Evolutionary conservation across 495 filamentous ascomycete species (phyloP).

Genomic region (Penicillium lagena): DNA sequence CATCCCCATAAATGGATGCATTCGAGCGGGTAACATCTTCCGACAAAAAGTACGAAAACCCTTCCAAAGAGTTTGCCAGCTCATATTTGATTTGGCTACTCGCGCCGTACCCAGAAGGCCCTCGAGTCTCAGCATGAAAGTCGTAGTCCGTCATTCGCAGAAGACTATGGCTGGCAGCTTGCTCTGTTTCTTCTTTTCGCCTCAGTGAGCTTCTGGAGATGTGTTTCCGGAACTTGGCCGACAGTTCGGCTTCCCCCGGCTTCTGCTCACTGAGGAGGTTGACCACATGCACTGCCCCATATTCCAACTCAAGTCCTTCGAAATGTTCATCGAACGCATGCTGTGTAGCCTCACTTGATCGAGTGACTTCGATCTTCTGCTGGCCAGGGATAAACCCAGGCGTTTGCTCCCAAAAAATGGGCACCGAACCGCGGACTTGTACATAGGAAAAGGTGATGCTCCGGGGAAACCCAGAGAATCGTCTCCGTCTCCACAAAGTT

Average conservation of each 20-base stretch:
- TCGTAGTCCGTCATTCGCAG: slow-evolving; percentile 81
- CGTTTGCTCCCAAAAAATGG: slow-evolving; percentile 94
- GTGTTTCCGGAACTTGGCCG: slow-evolving; percentile 68
- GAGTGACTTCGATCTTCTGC: slow-evolving; percentile 88
- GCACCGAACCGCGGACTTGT: slow-evolving; percentile 86
- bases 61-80: slow-evolving; percentile 69
- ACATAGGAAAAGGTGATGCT: slow-evolving; percentile 85
- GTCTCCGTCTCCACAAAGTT: slow-evolving; percentile 79
- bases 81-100: slow-evolving; percentile 69
- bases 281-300: slow-evolving; percentile 84
- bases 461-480: slow-evolving; percentile 61
- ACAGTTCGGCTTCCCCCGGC: slow-evolving; percentile 75
- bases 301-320: slow-evolving; percentile 69
- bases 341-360: slow-evolving; percentile 84
- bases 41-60: slow-evolving; percentile 86
- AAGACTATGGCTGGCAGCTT: slow-evolving; percentile 58
- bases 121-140: slow-evolving; percentile 90
- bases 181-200: slow-evolving; percentile 28
- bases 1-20: slow-evolving; percentile 10
- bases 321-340: slow-evolving; percentile 96
- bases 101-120: slow-evolving; percentile 79
- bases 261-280: slow-evolving; percentile 88
- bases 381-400: slow-evolving; percentile 83
- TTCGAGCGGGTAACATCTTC: slow-evolving; percentile 43
- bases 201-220: slow-evolving; percentile 63